Percentiles rank a stretch among this genome's conserved stretches.
phyloP scores from a whole-genome alignment of 331 rosid species.

The Spiraea crenata region DNA sequence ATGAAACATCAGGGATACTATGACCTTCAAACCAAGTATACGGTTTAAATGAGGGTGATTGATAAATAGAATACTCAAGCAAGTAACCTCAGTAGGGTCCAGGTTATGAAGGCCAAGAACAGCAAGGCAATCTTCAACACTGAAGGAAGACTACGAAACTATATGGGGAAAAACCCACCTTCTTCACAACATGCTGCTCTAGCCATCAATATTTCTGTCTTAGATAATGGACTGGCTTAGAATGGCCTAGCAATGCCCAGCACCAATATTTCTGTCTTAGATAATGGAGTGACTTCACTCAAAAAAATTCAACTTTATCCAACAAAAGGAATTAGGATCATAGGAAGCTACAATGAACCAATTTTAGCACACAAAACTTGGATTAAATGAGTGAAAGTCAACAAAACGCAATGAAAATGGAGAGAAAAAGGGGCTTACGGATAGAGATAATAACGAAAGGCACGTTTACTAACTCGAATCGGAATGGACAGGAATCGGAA shows the following conservation, averaged over 20 bases:
- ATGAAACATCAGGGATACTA: background rate
- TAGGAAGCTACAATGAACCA: background rate
- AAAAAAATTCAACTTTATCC: background rate
- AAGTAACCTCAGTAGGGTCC: background rate
- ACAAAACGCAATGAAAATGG: background rate
- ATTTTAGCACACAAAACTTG: background rate
- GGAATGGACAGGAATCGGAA: no score
- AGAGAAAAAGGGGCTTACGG: conserved; percentile 10
- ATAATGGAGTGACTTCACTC: no score
- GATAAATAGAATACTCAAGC: no score
- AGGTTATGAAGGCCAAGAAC: conserved; percentile 1
- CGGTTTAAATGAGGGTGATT: background rate
- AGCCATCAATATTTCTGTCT: conserved; percentile 17
- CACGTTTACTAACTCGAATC: no score
- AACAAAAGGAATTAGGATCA: background rate
- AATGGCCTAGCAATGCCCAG: background rate
- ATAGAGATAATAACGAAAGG: conserved; percentile 17
- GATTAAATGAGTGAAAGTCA: background rate
- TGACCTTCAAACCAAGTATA: background rate
- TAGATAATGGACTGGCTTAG: background rate
- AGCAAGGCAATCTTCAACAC: background rate
- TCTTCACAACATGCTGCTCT: conserved; percentile 58
- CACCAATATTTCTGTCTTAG: background rate
- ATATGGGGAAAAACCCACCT: conserved; percentile 41
- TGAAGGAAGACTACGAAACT: background rate